Evolutionary conservation across 192 early-diverging fungal genomes (phyloP).

Genomic region (Fimicolochytrium jonesii): DNA sequence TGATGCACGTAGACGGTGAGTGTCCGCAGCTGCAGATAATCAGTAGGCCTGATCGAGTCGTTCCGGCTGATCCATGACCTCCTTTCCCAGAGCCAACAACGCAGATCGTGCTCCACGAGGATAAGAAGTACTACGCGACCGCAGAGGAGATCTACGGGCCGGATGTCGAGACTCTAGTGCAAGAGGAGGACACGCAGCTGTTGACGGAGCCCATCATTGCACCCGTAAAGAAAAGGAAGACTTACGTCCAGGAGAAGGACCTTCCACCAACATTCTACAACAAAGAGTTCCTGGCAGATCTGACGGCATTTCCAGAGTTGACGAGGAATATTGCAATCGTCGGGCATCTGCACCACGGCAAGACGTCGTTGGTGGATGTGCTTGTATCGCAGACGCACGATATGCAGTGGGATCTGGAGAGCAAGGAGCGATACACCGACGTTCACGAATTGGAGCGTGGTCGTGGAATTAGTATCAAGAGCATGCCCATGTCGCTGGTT

Average conservation of each 20-base stretch:
- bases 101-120: conserved; percentile 93
- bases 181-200: conserved; percentile 97
- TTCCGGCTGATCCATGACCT: not conserved
- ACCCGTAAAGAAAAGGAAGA: conserved; percentile 82
- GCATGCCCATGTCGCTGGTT: conserved; percentile 88
- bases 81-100: conserved; percentile 22
- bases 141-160: conserved; percentile 94
- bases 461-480: conserved; percentile 87
- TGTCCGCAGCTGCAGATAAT: not conserved
- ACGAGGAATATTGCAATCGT: conserved; percentile 86
- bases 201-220: conserved; percentile 91
- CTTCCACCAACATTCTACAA: conserved; percentile 79
- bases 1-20: conserved; percentile 68
- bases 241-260: conserved; percentile 77
- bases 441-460: conserved; percentile 86
- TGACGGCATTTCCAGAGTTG: conserved; percentile 62
- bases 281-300: conserved; percentile 68
- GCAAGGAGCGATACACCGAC: conserved; percentile 78
- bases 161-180: conserved; percentile 91
- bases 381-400: conserved; percentile 86
- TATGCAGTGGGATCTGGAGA: conserved; percentile 47
- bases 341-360: conserved; percentile 97
- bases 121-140: conserved; percentile 98
- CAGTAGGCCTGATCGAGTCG: too few species aligned
- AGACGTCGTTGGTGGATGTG: conserved; percentile 90